Base-by-base conservation (phyloP, 2,329 filamentous ascomycete species). In the Trichoderma citrinoviride region DNA sequence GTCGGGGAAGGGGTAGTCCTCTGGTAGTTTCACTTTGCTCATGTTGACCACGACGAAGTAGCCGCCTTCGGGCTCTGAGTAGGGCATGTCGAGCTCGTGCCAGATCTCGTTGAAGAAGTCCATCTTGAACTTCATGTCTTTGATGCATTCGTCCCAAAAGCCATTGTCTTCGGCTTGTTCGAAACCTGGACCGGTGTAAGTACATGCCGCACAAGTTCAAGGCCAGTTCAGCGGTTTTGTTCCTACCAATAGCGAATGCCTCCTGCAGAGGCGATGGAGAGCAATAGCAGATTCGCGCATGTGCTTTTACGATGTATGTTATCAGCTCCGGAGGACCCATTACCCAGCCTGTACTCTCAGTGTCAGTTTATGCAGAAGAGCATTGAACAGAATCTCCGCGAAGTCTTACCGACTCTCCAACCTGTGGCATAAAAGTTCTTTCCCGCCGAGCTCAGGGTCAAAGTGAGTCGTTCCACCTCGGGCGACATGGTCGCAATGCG, bases 391-490 rank as follows among this genome's bases (percentile, higher is more conserved):
- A 14, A 12, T 15, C 29, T 15, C 2, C 10, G 19, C 17, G 5
- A 5, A 4, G 19, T 37, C 55, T 47, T 58, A 58, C 56, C 56
- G 37, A 58, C 56, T 40, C 56, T 27, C 56, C 56, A 58, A 17
- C 56, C 56, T 1, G 56, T 58, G 27, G 56, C 56, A 37, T 58
- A 58, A 47, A 58, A 58, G 43, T 58, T 58, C 56, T 58, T 58
- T 25, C 56, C 56, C 15, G 56, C 56, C 2, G 56, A 58, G 17
- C 56, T 58, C 7, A 58, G 56, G 4, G 56, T 58, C 3, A 58
- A 37, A 19, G 56, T 58, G 33, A 58, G 47, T 17, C 29, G 27
- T 19, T 58, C 56, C 23, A 49, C 56, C 27, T 58, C 56, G 4
- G 55, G 56, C 5, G 56, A 58, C 29, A 58, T 12, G 29, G 56